Percentiles rank a stretch among this genome's conserved stretches.
Evolutionary conservation across 108 stramenopile species (phyloP).

Genomic region (Aureococcus anophagefferens): DNA sequence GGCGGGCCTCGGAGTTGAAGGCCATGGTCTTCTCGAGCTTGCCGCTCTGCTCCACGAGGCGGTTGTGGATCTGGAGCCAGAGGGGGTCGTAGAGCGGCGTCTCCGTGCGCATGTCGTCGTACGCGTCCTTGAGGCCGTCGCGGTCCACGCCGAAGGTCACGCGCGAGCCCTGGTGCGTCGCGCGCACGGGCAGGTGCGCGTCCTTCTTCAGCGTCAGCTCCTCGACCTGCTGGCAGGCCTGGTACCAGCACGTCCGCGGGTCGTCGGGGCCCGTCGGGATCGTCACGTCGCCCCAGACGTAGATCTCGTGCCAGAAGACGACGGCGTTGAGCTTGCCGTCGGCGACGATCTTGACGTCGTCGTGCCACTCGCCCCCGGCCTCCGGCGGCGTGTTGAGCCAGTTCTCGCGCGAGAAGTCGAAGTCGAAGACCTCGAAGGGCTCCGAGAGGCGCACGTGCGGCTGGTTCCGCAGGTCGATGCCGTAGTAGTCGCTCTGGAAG

Average conservation of each 20-base stretch:
- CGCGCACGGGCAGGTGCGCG: neutral
- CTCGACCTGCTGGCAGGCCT: neutral
- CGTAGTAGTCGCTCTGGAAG: neutral
- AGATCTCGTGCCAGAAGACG: neutral
- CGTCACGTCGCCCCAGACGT: neutral
- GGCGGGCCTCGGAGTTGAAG: neutral
- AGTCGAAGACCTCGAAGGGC: neutral
- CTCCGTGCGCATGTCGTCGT: neutral
- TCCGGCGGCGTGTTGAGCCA: no score
- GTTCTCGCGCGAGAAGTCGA: neutral
- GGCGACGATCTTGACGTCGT: neutral
- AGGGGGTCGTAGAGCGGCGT: neutral
- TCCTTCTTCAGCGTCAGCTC: neutral
- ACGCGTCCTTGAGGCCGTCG: neutral
- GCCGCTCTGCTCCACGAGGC: neutral
- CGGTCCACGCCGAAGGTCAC: neutral
- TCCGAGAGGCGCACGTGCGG: neutral
- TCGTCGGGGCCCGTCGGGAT: neutral
- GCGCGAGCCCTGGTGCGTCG: neutral
- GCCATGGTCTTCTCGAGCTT: neutral
- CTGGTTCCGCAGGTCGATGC: neutral
- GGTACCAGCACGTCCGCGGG: neutral
- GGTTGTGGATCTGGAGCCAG: neutral
- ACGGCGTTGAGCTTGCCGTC: neutral
- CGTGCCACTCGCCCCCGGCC: neutral